These are phyloP conservation scores for Pseudogymnoascus sp. DNA, from an alignment of 2,329 filamentous ascomycete species.

Conservation along the genomic window DNA sequence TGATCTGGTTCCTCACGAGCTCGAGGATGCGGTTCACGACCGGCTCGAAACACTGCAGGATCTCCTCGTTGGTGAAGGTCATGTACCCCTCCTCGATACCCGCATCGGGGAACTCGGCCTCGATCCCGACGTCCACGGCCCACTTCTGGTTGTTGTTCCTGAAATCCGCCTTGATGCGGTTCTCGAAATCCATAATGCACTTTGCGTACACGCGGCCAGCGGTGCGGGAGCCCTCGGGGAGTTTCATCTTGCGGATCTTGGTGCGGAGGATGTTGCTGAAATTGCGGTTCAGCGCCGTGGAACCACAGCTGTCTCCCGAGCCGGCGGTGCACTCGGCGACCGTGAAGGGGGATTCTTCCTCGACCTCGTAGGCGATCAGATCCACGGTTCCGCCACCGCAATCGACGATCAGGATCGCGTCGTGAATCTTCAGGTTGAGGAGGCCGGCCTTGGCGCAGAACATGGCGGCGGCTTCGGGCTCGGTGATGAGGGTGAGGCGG, in stretches of 20 bases:
- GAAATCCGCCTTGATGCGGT: slow-evolving; percentile 99
- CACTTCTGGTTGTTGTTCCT: slow-evolving; percentile 98
- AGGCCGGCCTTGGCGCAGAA: slow-evolving; percentile 97
- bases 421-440: slow-evolving; percentile 93
- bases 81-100: slow-evolving; percentile 99
- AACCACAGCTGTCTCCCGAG: slow-evolving; percentile 94
- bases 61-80: slow-evolving; percentile 99
- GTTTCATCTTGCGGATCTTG: slow-evolving; percentile 98
- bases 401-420: slow-evolving; percentile 96
- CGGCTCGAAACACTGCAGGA: slow-evolving; percentile 96
- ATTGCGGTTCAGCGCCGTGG: slow-evolving; percentile 95
- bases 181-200: slow-evolving; percentile 99
- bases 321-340: slow-evolving; percentile 96
- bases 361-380: slow-evolving; percentile 97
- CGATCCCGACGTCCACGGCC: slow-evolving; percentile 97
- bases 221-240: slow-evolving; percentile 92
- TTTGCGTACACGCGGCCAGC: slow-evolving; percentile 98
- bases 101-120: slow-evolving; percentile 94
- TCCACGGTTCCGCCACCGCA: slow-evolving; percentile 98
- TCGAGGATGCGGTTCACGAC: slow-evolving; percentile 96
- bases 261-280: slow-evolving; percentile 96
- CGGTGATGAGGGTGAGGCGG: slow-evolving; percentile 84
- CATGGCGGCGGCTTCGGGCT: slow-evolving; percentile 92
- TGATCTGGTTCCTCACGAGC: slow-evolving; percentile 95
- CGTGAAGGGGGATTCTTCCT: slow-evolving; percentile 94